Conservation (phyloP, 1,284 basidiomycete genomes). For the Irpex sp. region DNA sequence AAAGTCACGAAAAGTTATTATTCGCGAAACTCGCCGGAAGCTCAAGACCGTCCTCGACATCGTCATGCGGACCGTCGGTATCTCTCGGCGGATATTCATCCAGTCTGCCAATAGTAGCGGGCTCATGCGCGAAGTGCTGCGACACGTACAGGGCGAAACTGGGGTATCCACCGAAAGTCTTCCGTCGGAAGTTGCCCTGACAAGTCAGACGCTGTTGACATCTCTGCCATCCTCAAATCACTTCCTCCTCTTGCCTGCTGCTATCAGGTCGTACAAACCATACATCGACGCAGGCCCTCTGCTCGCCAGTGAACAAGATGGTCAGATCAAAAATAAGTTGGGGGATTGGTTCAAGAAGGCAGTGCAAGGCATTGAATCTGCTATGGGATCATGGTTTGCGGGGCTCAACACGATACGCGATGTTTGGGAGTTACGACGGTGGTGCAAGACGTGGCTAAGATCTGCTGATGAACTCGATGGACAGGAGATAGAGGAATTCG, state of each 20-base stretch:
- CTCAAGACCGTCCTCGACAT: conserved; percentile 48
- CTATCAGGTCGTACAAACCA: conserved; percentile 66
- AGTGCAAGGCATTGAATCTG: conserved; percentile 38
- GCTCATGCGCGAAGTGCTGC: conserved; percentile 52
- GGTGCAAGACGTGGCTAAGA: conserved; percentile 44
- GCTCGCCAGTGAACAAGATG: conserved; percentile 43
- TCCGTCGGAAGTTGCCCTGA: conserved; percentile 55
- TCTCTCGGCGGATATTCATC: conserved; percentile 52
- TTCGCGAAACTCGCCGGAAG: conserved; percentile 49
- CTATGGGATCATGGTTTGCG: conserved; percentile 53
- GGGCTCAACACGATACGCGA: conserved; percentile 54
- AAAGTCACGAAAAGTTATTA: conserved; percentile 26
- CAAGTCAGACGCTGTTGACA: conserved; percentile 56
- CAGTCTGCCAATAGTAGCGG: conserved; percentile 31
- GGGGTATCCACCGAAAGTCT: conserved; percentile 27
- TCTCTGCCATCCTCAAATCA: conserved; percentile 71
- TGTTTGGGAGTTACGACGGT: conserved; percentile 61
- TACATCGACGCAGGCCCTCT: conserved; percentile 64
- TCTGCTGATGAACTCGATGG: conserved; percentile 37
- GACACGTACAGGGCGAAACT: conserved; percentile 53
- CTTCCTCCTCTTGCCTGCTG: conserved; percentile 60
- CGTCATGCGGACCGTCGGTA: conserved; percentile 52
- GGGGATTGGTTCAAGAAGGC: conserved; percentile 59
- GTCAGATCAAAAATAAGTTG: conserved; percentile 43
- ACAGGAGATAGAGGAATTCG: conserved; percentile 39